Evolutionary conservation across 345 rosid species (phyloP), one percentile per base, ranked within the genome.

Genomic region (Salix brachista): DNA sequence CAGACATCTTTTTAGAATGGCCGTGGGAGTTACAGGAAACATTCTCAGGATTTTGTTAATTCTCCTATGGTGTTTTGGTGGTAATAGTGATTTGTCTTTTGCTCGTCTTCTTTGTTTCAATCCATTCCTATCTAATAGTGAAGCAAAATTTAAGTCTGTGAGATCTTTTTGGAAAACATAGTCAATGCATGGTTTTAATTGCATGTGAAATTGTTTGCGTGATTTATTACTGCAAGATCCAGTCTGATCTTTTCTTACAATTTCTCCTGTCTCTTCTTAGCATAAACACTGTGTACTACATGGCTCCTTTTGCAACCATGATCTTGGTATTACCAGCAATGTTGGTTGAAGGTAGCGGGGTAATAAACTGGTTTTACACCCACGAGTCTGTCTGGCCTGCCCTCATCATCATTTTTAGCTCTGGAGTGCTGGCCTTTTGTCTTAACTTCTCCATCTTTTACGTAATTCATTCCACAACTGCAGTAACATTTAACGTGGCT

Each of bases 251-350:
- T 79, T 80, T 48, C 52, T 73, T 44, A 10, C 21, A 5, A 9
- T 60, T 25, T 71, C 39, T 64, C 11, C 46, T 16, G 10, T 34
- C 58, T 74, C 21, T 42, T 46, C 75, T 4, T 70, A 93, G 98
- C 88, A 96, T 96, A 80, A 96, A 96, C 92, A 96, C 98, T 0
- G 99, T 96, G 70, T 96, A 93, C 89, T 96, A 96, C 85, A 96
- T 96, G 99, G 98, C 99, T 16, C 99, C 99, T 70, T 91, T 87
- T 72, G 99, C 99, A 69, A 96, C 98, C 79, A 87, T 94, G 98
- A 94, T 96, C 67, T 82, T 96, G 84, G 97, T 89, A 71, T 46
- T 91, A 65, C 99, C 99, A 9, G 98, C 99, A 1, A 9, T 96
- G 71, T 77, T 96, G 69, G 88, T 96, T 4, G 99, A 96, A 91